A percentile compares a stretch with the other conserved stretches of the same genome.
Conservation (phyloP, 108 stramenopile species). For the Nitzschia sp. region DNA sequence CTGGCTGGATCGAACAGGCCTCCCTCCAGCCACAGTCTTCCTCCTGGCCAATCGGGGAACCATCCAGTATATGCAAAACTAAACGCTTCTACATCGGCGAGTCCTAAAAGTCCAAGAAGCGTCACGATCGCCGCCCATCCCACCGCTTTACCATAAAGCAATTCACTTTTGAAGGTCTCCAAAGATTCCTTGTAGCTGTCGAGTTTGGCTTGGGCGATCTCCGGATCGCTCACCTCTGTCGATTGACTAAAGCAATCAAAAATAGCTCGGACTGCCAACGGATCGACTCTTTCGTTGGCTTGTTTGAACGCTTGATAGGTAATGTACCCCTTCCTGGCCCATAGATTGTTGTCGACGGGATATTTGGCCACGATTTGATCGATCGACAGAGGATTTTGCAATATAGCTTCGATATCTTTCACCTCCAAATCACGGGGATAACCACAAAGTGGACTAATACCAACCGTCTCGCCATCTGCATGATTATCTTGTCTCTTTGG, state of each 20-base stretch:
- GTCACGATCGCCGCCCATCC: conserved; percentile 60
- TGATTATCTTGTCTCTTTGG: background rate
- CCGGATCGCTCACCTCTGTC: conserved; percentile 53
- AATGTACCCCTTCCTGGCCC: conserved; percentile 60
- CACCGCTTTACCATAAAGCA: conserved; percentile 50
- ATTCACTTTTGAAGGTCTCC: conserved; percentile 35
- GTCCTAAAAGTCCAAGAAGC: conserved; percentile 60
- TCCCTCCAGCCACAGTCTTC: background rate
- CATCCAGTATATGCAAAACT: conserved; percentile 36
- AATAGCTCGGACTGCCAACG: conserved; percentile 69
- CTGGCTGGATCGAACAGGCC: background rate
- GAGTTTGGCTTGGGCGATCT: conserved; percentile 55
- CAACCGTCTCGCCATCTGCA: conserved; percentile 16
- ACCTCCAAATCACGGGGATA: conserved; percentile 68
- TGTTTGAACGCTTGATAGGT: conserved; percentile 56
- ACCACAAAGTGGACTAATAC: conserved; percentile 57
- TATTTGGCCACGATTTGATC: conserved; percentile 49
- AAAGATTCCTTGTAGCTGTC: conserved; percentile 50
- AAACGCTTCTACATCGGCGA: conserved; percentile 50
- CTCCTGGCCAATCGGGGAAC: conserved; percentile 38
- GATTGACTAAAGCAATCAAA: conserved; percentile 61
- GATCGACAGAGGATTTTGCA: conserved; percentile 58
- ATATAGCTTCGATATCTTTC: conserved; percentile 51
- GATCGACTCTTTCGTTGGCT: conserved; percentile 60
- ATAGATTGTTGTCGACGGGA: conserved; percentile 43